Base-by-base conservation (phyloP, 352 stramenopile species). In the Globisporangium nunn region DNA sequence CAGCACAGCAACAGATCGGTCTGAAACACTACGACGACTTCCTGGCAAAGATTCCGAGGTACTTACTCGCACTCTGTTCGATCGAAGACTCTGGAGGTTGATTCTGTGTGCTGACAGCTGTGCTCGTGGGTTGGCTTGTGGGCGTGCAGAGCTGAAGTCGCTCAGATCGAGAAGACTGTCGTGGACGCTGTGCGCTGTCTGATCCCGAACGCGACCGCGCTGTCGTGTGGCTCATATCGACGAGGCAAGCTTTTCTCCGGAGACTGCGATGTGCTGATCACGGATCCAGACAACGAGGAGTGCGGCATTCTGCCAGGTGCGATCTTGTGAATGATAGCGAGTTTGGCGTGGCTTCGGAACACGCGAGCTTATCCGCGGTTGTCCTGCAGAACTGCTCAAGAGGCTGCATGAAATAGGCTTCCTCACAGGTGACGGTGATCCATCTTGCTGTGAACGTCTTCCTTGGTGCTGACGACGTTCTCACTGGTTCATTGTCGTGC, bases 21-120 rank as follows among this genome's bases (percentile, higher is more conserved):
- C 67, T 94, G 43, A 88, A 85, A 37, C 75, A 88, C 55, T 94
- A 92, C 29, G 56, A 91, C 50, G 80, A 91, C 52, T 88, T 94
- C 48, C 56, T 89, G 37, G 78, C 68, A 2, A 91, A 87, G 54
- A 91, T 93, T 47, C 83, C 81, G n/a, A 70, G 80, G 73, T 78
- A 28, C 2, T 8, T 3, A 5, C 23, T 23, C 23, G 23, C 23
- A 23, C 23, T 43, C 3, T 4, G 0, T 4, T 12, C 7, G 15
- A 12, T 17, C 11, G 37, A 1, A 5, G 37, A 43, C 11, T 40
- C 10, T 30, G 23, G n/a, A 12, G 14, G 37, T 43, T 12, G 37
- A 43, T 12, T 17, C 37, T 5, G 1, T 43, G 6, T 37, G 17
- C 6, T 29, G 23, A 17, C 10, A 11, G 6, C 14, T 15, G 35